Conservation (phyloP, 148 eudicot species). For the Mesembryanthemum crystallinum region DNA sequence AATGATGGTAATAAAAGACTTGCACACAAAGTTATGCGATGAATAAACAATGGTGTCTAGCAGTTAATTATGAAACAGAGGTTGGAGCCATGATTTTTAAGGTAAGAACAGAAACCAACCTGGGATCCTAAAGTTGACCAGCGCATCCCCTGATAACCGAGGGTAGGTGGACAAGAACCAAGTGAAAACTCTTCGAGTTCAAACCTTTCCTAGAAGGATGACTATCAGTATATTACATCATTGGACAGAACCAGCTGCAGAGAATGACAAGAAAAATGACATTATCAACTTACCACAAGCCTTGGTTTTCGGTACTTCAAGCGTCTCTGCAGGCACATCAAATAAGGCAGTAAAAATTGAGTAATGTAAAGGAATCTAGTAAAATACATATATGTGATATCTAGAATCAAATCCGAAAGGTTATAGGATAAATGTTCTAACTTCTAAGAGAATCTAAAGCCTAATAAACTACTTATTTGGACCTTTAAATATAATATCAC, state of each 20-base stretch:
- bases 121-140: constrained; percentile 78
- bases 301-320: constrained; percentile 76
- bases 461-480: neutral
- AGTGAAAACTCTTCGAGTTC: constrained; percentile 89
- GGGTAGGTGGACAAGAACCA: constrained; percentile 70
- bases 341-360: neutral
- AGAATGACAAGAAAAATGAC: constrained; percentile 5
- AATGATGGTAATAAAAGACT: neutral
- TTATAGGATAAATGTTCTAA: neutral
- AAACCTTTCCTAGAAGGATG: constrained; percentile 65
- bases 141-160: constrained; percentile 79
- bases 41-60: neutral
- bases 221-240: constrained; percentile 23
- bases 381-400: neutral
- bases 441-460: neutral
- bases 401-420: neutral
- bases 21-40: neutral
- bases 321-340: constrained; percentile 64
- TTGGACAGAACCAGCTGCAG: constrained; percentile 6
- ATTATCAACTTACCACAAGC: constrained; percentile 62
- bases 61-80: neutral
- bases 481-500: neutral
- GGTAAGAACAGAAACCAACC: constrained; percentile 41
- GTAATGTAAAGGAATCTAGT: neutral
- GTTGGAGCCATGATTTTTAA: neutral